Evolutionary conservation across 2,329 filamentous ascomycete species (phyloP).

Genomic region (Colletotrichum karsti): DNA sequence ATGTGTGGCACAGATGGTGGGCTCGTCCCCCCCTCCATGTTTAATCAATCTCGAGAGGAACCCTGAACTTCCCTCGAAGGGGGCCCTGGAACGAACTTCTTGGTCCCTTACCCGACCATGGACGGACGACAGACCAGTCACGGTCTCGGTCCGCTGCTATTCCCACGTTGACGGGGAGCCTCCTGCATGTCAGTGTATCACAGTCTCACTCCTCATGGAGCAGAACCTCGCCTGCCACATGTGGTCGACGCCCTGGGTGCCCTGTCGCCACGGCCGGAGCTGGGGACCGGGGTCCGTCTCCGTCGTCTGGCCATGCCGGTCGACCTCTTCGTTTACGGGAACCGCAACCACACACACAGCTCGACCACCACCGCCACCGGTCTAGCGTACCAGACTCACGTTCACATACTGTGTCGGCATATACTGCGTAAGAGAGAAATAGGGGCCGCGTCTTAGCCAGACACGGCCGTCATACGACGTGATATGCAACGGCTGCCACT

Average conservation of each 20-base stretch:
- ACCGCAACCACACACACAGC: background rate
- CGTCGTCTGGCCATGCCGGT: background rate
- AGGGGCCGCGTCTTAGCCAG: background rate
- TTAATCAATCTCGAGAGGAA: background rate
- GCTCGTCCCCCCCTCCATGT: background rate
- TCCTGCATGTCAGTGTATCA: slow-evolving; percentile 25
- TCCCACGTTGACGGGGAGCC: slow-evolving; percentile 13
- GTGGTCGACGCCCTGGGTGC: background rate
- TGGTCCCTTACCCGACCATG: slow-evolving; percentile 10
- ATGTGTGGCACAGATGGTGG: slow-evolving; percentile 9
- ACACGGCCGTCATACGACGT: background rate
- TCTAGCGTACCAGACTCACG: background rate
- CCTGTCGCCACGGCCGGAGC: background rate
- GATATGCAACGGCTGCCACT: slow-evolving; percentile 1
- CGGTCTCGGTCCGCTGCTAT: slow-evolving; percentile 14
- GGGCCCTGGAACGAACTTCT: too few species aligned
- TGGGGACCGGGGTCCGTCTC: background rate
- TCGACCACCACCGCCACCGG: slow-evolving; percentile 2
- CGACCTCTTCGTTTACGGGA: background rate
- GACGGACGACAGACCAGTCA: slow-evolving; percentile 6
- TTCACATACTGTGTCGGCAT: background rate
- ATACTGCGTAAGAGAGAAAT: background rate
- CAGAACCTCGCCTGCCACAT: slow-evolving; percentile 12
- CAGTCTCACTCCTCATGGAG: background rate
- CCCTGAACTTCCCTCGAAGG: background rate